Evolutionary conservation across 805 yeast genomes (phyloP), one percentile per base, ranked within the genome.

Genomic region (Zygosaccharomyces kombuchaensis): DNA sequence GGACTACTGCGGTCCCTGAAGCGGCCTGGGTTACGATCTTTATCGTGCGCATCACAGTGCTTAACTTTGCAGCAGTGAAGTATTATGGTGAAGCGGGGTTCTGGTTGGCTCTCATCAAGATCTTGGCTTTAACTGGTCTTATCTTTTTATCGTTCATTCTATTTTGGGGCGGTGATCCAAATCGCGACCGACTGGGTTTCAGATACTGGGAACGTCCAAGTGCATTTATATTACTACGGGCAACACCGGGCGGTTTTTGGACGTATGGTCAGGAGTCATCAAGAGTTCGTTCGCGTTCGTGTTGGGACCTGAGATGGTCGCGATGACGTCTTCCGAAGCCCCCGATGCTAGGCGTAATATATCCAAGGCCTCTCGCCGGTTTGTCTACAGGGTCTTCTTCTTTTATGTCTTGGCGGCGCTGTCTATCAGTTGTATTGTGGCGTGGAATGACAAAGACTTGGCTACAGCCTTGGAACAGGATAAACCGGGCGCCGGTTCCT

Each of bases 231-330:
- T 77, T 40, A 65, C 69, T 1, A 59, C 55, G 8, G 87, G 87
- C 21, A 62, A 66, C 46, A 73, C 84, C 23, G 89, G 87, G 36
- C 73, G 73, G 49, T 81, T 84, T 62, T 66, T 79, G 27, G 87
- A 83, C 12, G 71, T 81, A 44, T 79, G 82, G 78, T 75, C 80
- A n/a, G 80, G 77, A 44, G 68, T 82, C 40, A 76, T 81, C 52
- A 80, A 78, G 56, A 79, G 84, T 34, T 86, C 81, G 12, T 81
- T 80, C 54, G 78, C 85, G 3, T 81, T 80, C 58, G 76, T 81
- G 50, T 70, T 80, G 40, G 67, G 82, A 17, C 86, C 86, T 13
- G 87, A 82, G 67, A 69, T 82, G 55, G 74, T 81, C 52, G 78
- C 75, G 6, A 63, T 76, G 40, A 71, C 81, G 27, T 75, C 80